phyloP scores from a whole-genome alignment of 192 early-diverging fungal species.

The Glomus cerebriforme region DNA sequence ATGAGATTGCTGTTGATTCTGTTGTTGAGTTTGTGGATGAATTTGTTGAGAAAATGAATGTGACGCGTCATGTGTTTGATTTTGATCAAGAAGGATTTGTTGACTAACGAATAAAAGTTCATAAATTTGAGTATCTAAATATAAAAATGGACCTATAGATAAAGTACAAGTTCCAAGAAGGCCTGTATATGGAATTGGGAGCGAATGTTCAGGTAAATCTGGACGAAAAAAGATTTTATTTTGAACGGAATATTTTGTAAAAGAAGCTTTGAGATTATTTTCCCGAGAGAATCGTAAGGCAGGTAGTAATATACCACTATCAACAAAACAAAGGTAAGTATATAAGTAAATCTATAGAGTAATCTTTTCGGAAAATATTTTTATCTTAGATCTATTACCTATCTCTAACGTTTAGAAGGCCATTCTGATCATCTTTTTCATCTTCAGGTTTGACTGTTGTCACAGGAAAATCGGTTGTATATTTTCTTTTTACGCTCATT shows the following conservation, averaged over 20 bases:
- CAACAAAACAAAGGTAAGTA: not conserved
- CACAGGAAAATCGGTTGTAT: not conserved
- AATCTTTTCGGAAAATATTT: too few species aligned
- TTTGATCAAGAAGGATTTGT: not conserved
- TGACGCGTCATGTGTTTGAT: not conserved
- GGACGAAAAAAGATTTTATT: constrained; percentile 29
- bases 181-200: not conserved
- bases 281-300: constrained; percentile 46
- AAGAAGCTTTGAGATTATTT: constrained; percentile 37
- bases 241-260: constrained; percentile 37
- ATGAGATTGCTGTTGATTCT: not conserved
- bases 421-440: not conserved
- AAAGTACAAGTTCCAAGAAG: constrained; percentile 24
- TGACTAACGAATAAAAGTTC: constrained; percentile 26
- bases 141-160: constrained; percentile 28
- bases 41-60: not conserved
- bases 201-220: constrained; percentile 25
- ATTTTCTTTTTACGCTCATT: not conserved
- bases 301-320: constrained; percentile 41
- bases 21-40: not conserved
- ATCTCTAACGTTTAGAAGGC: not conserved
- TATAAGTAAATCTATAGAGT: not conserved
- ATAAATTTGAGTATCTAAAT: constrained; percentile 19
- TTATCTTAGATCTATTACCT: not conserved
- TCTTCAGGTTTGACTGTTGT: not conserved